Conservation (phyloP, 257 asterid genomes). For the Gentiana macrophylla region DNA sequence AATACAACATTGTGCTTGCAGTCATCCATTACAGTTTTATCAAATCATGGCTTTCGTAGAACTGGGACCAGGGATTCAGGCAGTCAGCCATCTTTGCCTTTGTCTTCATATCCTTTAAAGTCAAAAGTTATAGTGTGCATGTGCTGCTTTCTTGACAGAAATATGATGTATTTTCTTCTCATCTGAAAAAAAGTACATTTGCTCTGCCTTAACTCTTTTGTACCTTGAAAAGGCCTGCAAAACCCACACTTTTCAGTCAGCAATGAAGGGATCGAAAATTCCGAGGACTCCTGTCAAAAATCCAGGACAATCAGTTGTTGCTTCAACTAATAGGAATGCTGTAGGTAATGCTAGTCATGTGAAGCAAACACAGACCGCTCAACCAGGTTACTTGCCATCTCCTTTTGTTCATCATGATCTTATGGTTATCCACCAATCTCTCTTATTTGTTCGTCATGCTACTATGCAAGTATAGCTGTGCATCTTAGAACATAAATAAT, state of each 20-base stretch:
- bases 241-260: conserved; percentile 35
- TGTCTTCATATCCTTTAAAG: conserved; percentile 74
- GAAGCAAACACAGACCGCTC: conserved; percentile 35
- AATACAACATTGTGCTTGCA: conserved; percentile 19
- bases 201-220: conserved; percentile 41
- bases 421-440: too few species aligned
- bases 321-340: conserved; percentile 24
- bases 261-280: conserved; percentile 47
- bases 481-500: too few species aligned
- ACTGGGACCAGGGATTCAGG: conserved; percentile 27
- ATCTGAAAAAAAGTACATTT: conserved; percentile 9
- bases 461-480: too few species aligned
- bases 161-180: conserved; percentile 10
- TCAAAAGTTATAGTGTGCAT: conserved; percentile 1
- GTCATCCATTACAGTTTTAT: conserved; percentile 31
- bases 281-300: conserved; percentile 47
- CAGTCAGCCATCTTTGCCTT: conserved; percentile 42
- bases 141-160: conserved; percentile 1
- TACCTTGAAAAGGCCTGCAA: conserved; percentile 71
- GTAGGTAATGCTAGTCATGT: conserved; percentile 26
- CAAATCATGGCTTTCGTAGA: conserved; percentile 28
- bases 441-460: too few species aligned
- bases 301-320: conserved; percentile 34
- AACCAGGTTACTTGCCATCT: conserved; percentile 1
- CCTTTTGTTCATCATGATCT: too few species aligned